Evolutionary conservation across 768 basidiomycete species (phyloP).

Genomic region (Collybia nuda): DNA sequence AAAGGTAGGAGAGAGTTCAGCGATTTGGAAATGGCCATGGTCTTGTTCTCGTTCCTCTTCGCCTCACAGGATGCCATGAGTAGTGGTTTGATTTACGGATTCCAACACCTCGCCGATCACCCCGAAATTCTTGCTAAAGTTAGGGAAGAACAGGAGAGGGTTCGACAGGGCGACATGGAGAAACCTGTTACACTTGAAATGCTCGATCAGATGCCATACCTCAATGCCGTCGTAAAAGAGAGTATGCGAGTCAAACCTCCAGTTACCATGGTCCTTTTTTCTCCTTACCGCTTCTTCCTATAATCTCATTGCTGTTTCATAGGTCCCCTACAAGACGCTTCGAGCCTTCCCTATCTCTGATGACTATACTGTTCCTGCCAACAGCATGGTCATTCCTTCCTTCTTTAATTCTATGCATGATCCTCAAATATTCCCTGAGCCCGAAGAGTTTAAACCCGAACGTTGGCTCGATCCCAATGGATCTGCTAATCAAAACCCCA

Average conservation of each 20-base stretch:
- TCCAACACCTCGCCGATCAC: constrained; percentile 94
- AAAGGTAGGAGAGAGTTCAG: constrained; percentile 88
- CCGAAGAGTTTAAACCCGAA: constrained; percentile 81
- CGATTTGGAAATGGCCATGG: constrained; percentile 95
- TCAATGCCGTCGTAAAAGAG: constrained; percentile 92
- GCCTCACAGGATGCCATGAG: constrained; percentile 99
- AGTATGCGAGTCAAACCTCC: constrained; percentile 90
- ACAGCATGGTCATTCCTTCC: constrained; percentile 93
- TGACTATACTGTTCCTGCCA: constrained; percentile 90
- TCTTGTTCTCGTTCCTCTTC: constrained; percentile 94
- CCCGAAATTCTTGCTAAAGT: constrained; percentile 88
- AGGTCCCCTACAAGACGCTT: constrained; percentile 92
- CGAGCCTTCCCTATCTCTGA: constrained; percentile 90
- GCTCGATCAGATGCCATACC: constrained; percentile 91
- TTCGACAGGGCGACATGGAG: constrained; percentile 77
- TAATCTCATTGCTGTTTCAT: constrained; percentile 3
- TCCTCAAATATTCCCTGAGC: constrained; percentile 81
- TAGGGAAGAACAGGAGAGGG: constrained; percentile 83
- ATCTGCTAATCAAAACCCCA: constrained; percentile 78
- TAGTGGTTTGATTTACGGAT: constrained; percentile 91
- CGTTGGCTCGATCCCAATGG: constrained; percentile 89
- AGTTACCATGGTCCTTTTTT: constrained; percentile 81
- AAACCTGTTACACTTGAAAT: constrained; percentile 82
- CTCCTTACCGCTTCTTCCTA: not conserved
- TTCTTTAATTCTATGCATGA: constrained; percentile 95